These are phyloP conservation scores for Colletotrichum siamense DNA, from an alignment of 2,329 filamentous ascomycete species.

Conservation along the genomic window DNA sequence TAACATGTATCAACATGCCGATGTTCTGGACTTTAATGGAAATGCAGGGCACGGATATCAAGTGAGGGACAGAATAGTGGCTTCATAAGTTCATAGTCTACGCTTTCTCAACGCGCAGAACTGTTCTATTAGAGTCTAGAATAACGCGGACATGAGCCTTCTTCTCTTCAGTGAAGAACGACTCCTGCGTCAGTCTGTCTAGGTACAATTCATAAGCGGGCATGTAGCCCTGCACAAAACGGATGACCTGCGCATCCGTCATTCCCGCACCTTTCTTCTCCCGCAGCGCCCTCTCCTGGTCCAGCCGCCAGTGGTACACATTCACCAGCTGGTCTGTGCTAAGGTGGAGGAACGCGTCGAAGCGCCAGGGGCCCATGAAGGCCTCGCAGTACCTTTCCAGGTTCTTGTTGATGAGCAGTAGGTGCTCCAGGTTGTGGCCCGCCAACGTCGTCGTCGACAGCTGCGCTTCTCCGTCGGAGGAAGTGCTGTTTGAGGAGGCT, in stretches of 20 bases:
- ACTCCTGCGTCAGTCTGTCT: not conserved
- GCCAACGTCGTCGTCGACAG: slow-evolving; percentile 10
- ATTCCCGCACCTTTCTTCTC: slow-evolving; percentile 18
- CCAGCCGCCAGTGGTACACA: slow-evolving; percentile 18
- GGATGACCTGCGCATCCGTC: slow-evolving; percentile 13
- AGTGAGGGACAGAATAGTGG: not conserved
- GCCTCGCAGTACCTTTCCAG: slow-evolving; percentile 13
- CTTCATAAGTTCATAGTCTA: not conserved
- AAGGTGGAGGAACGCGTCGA: slow-evolving; percentile 16
- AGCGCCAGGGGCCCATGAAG: slow-evolving; percentile 19
- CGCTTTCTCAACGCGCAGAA: not conserved
- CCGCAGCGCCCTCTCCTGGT: slow-evolving; percentile 13
- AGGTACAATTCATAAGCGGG: slow-evolving; percentile 19
- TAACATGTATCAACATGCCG: no score
- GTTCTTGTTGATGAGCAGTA: slow-evolving; percentile 13
- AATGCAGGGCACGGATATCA: not conserved
- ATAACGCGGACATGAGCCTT: slow-evolving; percentile 10
- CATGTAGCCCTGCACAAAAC: slow-evolving; percentile 20
- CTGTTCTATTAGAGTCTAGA: slow-evolving; percentile 3
- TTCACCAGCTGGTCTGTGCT: slow-evolving; percentile 10
- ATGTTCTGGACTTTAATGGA: not conserved
- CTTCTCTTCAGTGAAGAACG: not conserved
- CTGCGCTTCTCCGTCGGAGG: not conserved
- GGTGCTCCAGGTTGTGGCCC: not conserved
- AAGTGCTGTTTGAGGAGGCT: not conserved